Evolutionary conservation across 768 basidiomycete genomes (phyloP).

Genomic region (Calocybe cyanea): DNA sequence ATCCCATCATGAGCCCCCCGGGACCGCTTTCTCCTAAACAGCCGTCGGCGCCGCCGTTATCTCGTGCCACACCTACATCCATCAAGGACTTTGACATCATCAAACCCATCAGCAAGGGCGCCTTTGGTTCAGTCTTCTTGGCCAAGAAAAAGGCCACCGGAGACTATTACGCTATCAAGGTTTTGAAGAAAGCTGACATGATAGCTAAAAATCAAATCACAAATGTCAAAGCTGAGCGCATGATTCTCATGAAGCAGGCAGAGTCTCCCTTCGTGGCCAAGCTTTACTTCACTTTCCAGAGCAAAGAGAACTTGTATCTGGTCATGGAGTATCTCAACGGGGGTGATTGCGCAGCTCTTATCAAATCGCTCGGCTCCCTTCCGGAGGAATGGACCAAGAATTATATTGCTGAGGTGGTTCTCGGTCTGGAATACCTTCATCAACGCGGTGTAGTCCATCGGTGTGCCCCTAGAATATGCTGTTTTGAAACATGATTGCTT

Average conservation of each 20-base stretch:
- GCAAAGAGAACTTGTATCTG: constrained; percentile 96
- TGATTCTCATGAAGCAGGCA: constrained; percentile 99
- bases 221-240: constrained; percentile 98
- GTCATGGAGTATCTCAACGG: constrained; percentile 99
- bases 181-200: constrained; percentile 99
- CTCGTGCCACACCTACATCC: constrained; percentile 80
- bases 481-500: not conserved
- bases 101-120: constrained; percentile 98
- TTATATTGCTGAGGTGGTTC: constrained; percentile 93
- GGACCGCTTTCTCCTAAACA: constrained; percentile 85
- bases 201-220: constrained; percentile 99
- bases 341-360: constrained; percentile 94
- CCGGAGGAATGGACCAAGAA: constrained; percentile 97
- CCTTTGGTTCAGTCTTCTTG: constrained; percentile 96
- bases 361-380: constrained; percentile 90
- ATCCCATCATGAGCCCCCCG: constrained; percentile 58
- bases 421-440: constrained; percentile 97
- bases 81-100: constrained; percentile 99
- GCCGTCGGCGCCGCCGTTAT: constrained; percentile 69
- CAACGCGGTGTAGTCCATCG: constrained; percentile 94
- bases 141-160: constrained; percentile 98
- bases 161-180: constrained; percentile 99
- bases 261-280: constrained; percentile 98
- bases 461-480: constrained; percentile 41
- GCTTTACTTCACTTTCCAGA: constrained; percentile 98